Evolutionary conservation across 2,329 filamentous ascomycete species (phyloP).

Genomic region (Periconia macrospinosa): DNA sequence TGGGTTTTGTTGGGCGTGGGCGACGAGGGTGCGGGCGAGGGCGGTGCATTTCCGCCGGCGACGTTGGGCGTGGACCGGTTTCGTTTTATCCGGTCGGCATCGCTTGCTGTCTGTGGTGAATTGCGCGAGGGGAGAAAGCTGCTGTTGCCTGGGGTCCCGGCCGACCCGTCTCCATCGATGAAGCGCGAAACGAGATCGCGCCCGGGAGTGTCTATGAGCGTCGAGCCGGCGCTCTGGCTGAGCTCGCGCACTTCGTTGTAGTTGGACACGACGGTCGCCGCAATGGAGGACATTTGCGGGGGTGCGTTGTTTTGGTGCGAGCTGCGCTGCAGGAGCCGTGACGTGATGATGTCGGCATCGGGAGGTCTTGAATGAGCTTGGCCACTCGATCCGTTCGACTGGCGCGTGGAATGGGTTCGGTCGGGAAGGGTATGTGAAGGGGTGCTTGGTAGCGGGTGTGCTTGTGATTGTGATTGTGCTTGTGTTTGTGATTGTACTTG

Average conservation of each 20-base stretch:
- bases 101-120: conserved; percentile 19
- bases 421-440: conserved; percentile 25
- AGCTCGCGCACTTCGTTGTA: conserved; percentile 37
- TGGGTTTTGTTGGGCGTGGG: conserved; percentile 25
- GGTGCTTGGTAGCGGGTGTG: conserved; percentile 7
- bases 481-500: no score
- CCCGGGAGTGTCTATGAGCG: conserved; percentile 44
- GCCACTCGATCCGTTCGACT: conserved; percentile 34
- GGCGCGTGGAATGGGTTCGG: conserved; percentile 24
- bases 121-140: conserved; percentile 38
- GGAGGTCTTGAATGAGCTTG: conserved; percentile 41
- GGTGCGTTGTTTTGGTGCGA: conserved; percentile 63
- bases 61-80: conserved; percentile 45
- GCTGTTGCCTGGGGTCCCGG: conserved; percentile 45
- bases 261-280: conserved; percentile 52
- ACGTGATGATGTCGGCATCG: conserved; percentile 69
- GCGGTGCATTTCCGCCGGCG: conserved; percentile 20
- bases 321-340: conserved; percentile 66
- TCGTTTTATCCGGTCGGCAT: conserved; percentile 36
- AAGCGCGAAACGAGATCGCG: conserved; percentile 49
- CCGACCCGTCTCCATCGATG: conserved; percentile 46
- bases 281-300: conserved; percentile 66
- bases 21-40: not conserved
- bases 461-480: conserved; percentile 9
- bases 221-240: conserved; percentile 42